These are phyloP conservation scores for Achaetomiella virescens DNA, from an alignment of 495 filamentous ascomycete species.

Conservation along the genomic window DNA sequence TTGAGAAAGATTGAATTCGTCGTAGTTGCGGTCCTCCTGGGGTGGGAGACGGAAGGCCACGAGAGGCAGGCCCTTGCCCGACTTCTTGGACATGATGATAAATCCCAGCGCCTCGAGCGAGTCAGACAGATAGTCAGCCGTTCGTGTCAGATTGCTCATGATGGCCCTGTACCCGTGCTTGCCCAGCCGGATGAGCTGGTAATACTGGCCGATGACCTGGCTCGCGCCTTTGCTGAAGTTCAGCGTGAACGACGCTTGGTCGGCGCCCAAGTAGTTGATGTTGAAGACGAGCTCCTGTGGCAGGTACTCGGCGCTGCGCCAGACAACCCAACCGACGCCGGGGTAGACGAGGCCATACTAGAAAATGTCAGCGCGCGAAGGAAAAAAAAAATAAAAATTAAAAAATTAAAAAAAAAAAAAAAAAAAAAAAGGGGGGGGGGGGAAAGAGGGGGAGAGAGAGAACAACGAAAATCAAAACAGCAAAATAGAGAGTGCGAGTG, in stretches of 20 bases:
- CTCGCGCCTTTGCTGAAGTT: conserved; percentile 93
- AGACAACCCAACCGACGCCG: conserved; percentile 88
- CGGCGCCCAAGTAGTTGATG: conserved; percentile 92
- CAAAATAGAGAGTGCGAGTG: too few relatives aligned
- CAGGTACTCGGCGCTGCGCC: conserved; percentile 75
- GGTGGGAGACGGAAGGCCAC: conserved; percentile 74
- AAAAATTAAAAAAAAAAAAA: too few relatives aligned
- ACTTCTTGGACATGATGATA: conserved; percentile 72
- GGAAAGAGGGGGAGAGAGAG: too few relatives aligned
- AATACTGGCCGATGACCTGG: conserved; percentile 93
- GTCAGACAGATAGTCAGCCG: conserved; percentile 69
- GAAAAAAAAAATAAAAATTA: neutral
- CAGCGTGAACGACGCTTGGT: conserved; percentile 94
- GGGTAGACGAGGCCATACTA: conserved; percentile 69
- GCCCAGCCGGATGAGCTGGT: conserved; percentile 87
- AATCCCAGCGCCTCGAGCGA: conserved; percentile 68
- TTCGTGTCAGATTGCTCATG: conserved; percentile 81
- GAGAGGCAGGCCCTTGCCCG: conserved; percentile 70
- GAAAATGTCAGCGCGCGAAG: conserved; percentile 1
- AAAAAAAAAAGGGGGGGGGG: too few relatives aligned
- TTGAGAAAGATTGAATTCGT: conserved; percentile 79
- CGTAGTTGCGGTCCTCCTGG: conserved; percentile 54
- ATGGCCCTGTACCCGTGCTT: conserved; percentile 81
- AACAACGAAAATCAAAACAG: too few relatives aligned
- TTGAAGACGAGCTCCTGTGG: conserved; percentile 92